Evolutionary conservation across 495 filamentous ascomycete species (phyloP).

Genomic region (Ascobolus immersus): DNA sequence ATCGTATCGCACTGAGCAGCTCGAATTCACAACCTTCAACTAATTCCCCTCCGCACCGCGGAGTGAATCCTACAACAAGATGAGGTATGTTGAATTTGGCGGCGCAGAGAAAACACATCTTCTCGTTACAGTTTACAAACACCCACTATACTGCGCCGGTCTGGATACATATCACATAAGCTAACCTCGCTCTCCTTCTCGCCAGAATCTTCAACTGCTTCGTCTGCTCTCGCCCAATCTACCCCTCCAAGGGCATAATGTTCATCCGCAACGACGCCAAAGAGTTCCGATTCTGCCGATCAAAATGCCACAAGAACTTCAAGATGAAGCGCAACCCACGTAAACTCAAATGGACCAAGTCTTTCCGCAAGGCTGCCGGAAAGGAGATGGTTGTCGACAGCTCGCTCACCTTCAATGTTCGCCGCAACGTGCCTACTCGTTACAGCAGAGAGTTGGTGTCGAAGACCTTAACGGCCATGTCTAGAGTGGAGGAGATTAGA

Average conservation of each 20-base stretch:
- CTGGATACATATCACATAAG: background rate
- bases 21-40: no score
- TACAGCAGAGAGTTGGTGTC: slow-evolving; percentile 80
- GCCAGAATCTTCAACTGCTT: slow-evolving; percentile 63
- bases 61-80: no score
- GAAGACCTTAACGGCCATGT: slow-evolving; percentile 74
- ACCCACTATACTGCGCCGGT: background rate
- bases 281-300: slow-evolving; percentile 47
- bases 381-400: slow-evolving; percentile 90
- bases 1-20: no score
- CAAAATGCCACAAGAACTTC: slow-evolving; percentile 94
- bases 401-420: slow-evolving; percentile 71
- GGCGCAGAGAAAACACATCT: background rate
- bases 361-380: slow-evolving; percentile 48
- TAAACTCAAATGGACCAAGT: slow-evolving; percentile 73
- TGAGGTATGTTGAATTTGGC: slow-evolving; percentile 1
- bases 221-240: slow-evolving; percentile 67
- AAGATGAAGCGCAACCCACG: slow-evolving; percentile 81
- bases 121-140: background rate
- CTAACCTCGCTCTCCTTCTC: background rate
- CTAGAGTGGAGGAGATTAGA: slow-evolving; percentile 69
- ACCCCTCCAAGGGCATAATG: slow-evolving; percentile 74
- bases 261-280: slow-evolving; percentile 51
- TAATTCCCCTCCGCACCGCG: no score
- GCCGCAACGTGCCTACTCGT: slow-evolving; percentile 78